Evolutionary conservation across 1,284 basidiomycete species (phyloP), one percentile per base, ranked within the genome.

Genomic region (Leccinum insolens): DNA sequence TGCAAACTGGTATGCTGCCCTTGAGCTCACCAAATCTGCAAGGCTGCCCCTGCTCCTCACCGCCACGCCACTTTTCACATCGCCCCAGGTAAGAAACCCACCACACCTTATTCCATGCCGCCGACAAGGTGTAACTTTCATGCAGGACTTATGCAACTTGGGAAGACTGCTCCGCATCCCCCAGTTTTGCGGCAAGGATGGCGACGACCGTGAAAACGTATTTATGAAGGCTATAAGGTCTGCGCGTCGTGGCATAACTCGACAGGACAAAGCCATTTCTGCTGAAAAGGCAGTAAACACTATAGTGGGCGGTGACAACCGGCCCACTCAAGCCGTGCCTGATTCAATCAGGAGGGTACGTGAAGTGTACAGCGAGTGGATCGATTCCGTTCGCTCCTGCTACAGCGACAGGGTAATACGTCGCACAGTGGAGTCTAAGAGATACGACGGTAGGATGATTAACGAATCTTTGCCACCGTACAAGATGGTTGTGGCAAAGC

Each of bases 71-170:
- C 68, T 60, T 22, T 60, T 64, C 39, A 63, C 28, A 25, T 25
- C 25, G 25, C 25, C 25, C 25, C 25, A 25, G 25, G 25, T 25
- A 25, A 25, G 25, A 25, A 25, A 25, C 28, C 7, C 28, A 31
- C 28, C 28, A 31, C 17, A 4, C 25, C 25, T 25, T 25, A 25
- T 25, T 25, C 25, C 25, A 25, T 25, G 25, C 25, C 25, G 25
- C 25, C 25, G 25, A 25, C 25, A 25, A 25, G 25, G 25, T 25
- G 25, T 25, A 25, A 25, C 25, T 12, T 3, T 57, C 7, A 14
- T 3, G 8, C 3, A 68, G 68, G 64, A 69, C 17, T 39, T 69
- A 31, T 69, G 68, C 55, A 69, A 69, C 6, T n/a, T 69, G 2
- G 68, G 59, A 34, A 69, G 52, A 25, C 17, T 69, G 52, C 68